Evolutionary conservation across 345 rosid genomes (phyloP).

Genomic region (Eucalyptus erythrocorys): DNA sequence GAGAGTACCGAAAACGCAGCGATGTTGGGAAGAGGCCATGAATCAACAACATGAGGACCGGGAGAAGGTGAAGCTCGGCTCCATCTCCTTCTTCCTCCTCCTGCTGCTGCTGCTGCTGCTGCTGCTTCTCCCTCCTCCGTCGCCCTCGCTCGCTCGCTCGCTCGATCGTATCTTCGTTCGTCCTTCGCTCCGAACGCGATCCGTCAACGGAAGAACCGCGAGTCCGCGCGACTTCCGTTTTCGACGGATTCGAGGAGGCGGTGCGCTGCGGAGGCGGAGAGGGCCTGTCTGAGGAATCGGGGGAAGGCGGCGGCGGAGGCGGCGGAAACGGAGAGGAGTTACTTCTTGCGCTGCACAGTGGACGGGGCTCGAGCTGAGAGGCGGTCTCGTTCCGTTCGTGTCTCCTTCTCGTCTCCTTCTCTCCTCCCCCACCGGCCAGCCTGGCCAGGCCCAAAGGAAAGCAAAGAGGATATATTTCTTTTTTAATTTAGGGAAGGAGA

Average conservation of each 20-base stretch:
- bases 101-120: background rate
- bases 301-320: background rate
- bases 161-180: background rate
- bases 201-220: background rate
- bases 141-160: background rate
- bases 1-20: conserved; percentile 86
- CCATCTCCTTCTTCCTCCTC: conserved; percentile 47
- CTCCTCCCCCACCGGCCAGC: background rate
- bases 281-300: background rate
- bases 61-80: conserved; percentile 57
- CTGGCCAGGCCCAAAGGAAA: background rate
- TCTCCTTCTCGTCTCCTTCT: background rate
- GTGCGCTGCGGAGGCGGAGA: background rate
- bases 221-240: background rate
- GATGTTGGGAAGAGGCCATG: conserved; percentile 94
- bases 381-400: background rate
- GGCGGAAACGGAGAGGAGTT: background rate
- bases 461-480: background rate
- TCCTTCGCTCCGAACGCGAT: background rate
- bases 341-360: background rate
- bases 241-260: background rate
- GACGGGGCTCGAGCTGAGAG: background rate
- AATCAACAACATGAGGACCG: conserved; percentile 21
- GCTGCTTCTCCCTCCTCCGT: background rate
- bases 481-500: background rate